Evolutionary conservation across 164 flowering plant species (phyloP), one percentile per base, ranked within the genome.

Genomic region (Magnolia kwangsiensis): DNA sequence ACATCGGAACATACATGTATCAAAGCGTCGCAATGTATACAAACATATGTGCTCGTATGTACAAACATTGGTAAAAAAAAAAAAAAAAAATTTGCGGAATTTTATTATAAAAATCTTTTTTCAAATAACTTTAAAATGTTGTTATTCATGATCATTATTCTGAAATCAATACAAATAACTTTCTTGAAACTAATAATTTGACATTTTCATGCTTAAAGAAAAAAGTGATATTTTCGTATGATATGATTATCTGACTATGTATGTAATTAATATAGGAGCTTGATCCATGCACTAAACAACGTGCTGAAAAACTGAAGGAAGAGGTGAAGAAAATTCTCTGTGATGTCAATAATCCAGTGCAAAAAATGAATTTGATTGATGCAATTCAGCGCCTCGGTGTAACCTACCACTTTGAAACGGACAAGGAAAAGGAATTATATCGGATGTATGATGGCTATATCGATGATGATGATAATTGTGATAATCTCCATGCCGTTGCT

Each of bases 351-450:
- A 65, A 51, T 21, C 14, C 72, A 4, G 9, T 4, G 51, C 23
- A 69, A 8, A 51, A 67, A 51, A 16, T 75, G 14, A 16, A 68
- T 67, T 55, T 75, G 50, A 75, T 75, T 23, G 77, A 75, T 58
- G 16, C 49, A 27, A 24, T 75, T 16, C 72, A 75, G 55, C 72
- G 65, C 11, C 77, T 75, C 7, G 72, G 77, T 23, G 14, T 75
- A 51, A 50, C 77, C 5, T 69, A 75, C 55, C 72, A 75, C 51
- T 75, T 75, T 51, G 77, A 68, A 18, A 51, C 29, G 27, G 72
- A 67, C 21, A 75, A 68, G 0, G 77, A 75, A 75, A 11, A 21
- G 14, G 64, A 49, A 10, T 24, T 75, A 8, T 55, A 50, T 21
- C 49, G 10, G 27, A 51, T 68, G 24, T 50, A 65, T 14, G 10